Percentiles rank a stretch among this genome's conserved stretches.
These are phyloP conservation scores for Sporothrix euskadiensis DNA, from an alignment of 2,329 filamentous ascomycete genomes.

Conservation along the genomic window DNA sequence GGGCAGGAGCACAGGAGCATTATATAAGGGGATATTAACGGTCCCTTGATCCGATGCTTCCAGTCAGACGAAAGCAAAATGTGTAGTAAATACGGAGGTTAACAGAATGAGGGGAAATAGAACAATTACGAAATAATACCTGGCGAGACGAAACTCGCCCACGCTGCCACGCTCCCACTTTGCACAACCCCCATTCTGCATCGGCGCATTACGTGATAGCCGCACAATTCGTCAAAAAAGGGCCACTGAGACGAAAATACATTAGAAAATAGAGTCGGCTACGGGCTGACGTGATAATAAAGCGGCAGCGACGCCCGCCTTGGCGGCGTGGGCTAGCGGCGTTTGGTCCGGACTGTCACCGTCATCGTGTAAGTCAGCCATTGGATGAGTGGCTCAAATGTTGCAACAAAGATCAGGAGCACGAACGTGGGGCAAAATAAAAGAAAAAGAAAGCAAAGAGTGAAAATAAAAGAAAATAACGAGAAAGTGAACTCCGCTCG, in stretches of 20 bases:
- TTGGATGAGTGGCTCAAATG: background rate
- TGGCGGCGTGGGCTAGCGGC: background rate
- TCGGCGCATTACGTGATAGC: constrained; percentile 10
- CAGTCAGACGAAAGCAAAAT: background rate
- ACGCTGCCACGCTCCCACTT: background rate
- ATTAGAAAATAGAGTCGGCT: background rate
- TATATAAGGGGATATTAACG: background rate
- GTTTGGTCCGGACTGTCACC: background rate
- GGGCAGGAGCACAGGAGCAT: background rate
- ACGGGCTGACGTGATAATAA: background rate
- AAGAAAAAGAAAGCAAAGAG: background rate
- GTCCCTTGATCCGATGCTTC: constrained; percentile 5
- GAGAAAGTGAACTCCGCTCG: constrained; percentile 4
- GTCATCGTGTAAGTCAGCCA: constrained; percentile 10
- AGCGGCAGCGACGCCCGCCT: constrained; percentile 3
- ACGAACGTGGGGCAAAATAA: background rate
- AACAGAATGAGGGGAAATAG: background rate
- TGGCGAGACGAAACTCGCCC: background rate
- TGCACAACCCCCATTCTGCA: constrained; percentile 1
- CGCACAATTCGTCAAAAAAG: background rate
- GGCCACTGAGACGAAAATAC: constrained; percentile 2
- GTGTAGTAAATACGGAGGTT: background rate
- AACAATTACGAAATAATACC: background rate
- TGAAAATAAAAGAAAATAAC: background rate
- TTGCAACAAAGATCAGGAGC: background rate